These are phyloP conservation scores for Naegleria gruberi DNA, from an alignment of 208 protist genomes.

Conservation along the genomic window DNA sequence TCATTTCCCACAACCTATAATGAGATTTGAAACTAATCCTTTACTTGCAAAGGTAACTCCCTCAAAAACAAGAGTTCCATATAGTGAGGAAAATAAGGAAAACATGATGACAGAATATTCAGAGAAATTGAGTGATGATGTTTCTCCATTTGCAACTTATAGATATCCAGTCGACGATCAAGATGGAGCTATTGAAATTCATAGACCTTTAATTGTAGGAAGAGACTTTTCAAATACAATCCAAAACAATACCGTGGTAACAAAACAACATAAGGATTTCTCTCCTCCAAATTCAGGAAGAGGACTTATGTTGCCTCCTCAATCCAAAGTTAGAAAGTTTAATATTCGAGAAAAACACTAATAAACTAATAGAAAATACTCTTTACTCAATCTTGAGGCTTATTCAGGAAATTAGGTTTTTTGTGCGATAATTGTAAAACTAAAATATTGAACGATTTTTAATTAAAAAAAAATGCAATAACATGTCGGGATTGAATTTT, in stretches of 20 bases:
- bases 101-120: not conserved
- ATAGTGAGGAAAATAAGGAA: not conserved
- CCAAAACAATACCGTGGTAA: not conserved
- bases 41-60: not conserved
- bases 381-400: too few species aligned
- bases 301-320: not conserved
- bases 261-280: not conserved
- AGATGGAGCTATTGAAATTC: not conserved
- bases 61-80: not conserved
- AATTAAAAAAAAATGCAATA: not conserved
- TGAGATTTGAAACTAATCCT: not conserved
- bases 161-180: not conserved
- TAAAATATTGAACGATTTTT: too few species aligned
- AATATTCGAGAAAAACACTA: not conserved
- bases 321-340: not conserved
- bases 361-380: not conserved
- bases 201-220: not conserved
- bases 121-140: not conserved
- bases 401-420: too few species aligned
- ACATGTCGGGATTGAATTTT: not conserved
- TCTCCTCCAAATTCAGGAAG: not conserved
- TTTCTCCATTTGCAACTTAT: not conserved
- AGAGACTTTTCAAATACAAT: not conserved
- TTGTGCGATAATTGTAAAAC: too few species aligned
- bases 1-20: not conserved